A percentile compares a stretch with the other conserved stretches of the same genome.
Conservation (phyloP, 495 filamentous ascomycete genomes). For the Neurospora pannonica region DNA sequence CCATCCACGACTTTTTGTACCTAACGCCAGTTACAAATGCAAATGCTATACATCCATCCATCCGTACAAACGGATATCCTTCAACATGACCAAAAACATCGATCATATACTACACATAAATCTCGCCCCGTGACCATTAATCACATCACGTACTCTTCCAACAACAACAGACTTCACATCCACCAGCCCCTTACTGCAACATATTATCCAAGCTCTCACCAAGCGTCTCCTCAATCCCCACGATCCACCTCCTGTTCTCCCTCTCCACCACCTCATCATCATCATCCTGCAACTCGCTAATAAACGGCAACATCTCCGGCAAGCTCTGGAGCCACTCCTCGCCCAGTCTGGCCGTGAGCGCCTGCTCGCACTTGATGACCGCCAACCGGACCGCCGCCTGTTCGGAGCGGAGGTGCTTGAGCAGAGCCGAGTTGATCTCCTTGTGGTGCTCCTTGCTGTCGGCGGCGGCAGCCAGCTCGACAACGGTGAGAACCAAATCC, state of each 20-base stretch:
- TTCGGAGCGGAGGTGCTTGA: slow-evolving; percentile 67
- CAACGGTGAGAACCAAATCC: slow-evolving; percentile 47
- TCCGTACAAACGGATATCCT: neutral
- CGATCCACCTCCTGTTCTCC: slow-evolving; percentile 79
- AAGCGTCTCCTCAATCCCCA: slow-evolving; percentile 73
- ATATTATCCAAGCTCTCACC: slow-evolving; percentile 84
- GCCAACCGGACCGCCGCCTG: slow-evolving; percentile 58
- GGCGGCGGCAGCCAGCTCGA: slow-evolving; percentile 68
- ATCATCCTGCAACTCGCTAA: slow-evolving; percentile 90
- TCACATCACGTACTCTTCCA: neutral
- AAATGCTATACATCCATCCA: neutral
- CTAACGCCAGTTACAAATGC: neutral
- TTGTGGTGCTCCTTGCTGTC: slow-evolving; percentile 84
- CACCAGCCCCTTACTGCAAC: slow-evolving; percentile 51
- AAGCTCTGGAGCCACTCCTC: slow-evolving; percentile 87
- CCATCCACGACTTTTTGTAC: neutral
- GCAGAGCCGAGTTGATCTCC: slow-evolving; percentile 63
- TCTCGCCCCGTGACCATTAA: neutral
- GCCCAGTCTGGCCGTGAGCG: slow-evolving; percentile 65
- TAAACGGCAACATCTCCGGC: slow-evolving; percentile 90
- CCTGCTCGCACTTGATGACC: slow-evolving; percentile 68
- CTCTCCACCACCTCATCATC: slow-evolving; percentile 86
- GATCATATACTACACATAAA: neutral
- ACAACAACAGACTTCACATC: neutral
- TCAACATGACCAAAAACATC: neutral